A percentile compares a stretch with the other conserved stretches of the same genome.
Evolutionary conservation across 2,329 filamentous ascomycete genomes (phyloP).

Genomic region (Exserohilum rostratum): DNA sequence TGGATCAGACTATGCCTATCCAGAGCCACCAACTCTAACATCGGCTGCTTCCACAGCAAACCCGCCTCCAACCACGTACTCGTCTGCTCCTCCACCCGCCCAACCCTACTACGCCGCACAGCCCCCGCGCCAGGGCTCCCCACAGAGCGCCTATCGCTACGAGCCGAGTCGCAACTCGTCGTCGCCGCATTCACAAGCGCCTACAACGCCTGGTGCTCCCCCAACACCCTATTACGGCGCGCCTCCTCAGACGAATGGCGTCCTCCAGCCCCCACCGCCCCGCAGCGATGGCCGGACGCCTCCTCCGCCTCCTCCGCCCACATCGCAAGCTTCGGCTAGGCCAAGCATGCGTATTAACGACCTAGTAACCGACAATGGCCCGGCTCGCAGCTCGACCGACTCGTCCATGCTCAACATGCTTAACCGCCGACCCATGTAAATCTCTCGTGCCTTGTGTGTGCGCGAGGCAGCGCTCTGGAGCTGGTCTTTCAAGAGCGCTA

Average conservation of each 20-base stretch:
- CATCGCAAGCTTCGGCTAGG: slow-evolving; percentile 37
- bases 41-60: slow-evolving; percentile 54
- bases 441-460: not conserved
- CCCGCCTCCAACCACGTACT: slow-evolving; percentile 49
- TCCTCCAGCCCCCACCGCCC: slow-evolving; percentile 43
- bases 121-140: slow-evolving; percentile 50
- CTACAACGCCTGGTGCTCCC: slow-evolving; percentile 43
- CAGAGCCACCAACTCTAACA: slow-evolving; percentile 53
- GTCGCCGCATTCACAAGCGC: slow-evolving; percentile 50
- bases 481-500: slow-evolving; percentile 39
- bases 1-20: slow-evolving; percentile 49
- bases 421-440: slow-evolving; percentile 48
- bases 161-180: slow-evolving; percentile 51
- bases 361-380: slow-evolving; percentile 48
- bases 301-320: slow-evolving; percentile 49
- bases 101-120: slow-evolving; percentile 51
- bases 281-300: slow-evolving; percentile 50
- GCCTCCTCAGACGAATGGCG: slow-evolving; percentile 38
- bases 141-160: slow-evolving; percentile 51
- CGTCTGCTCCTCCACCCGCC: slow-evolving; percentile 44
- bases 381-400: slow-evolving; percentile 50
- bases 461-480: slow-evolving; percentile 29
- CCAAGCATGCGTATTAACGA: slow-evolving; percentile 53
- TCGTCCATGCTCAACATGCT: slow-evolving; percentile 53
- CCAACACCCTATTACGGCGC: slow-evolving; percentile 41